Conservation (phyloP, 306 rosid species). For the Begonia masoniana region DNA sequence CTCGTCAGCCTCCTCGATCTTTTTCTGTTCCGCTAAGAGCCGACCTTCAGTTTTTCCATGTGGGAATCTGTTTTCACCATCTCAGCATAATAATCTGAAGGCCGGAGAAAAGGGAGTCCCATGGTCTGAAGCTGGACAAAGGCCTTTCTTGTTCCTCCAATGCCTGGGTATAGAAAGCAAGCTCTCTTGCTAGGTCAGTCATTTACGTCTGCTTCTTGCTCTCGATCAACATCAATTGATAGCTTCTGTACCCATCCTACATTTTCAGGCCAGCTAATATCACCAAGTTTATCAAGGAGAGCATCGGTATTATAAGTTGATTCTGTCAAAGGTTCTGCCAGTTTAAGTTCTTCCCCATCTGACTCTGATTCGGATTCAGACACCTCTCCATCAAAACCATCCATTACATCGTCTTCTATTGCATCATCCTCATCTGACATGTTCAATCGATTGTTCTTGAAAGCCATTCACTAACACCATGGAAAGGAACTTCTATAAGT, state of each 20-base stretch:
- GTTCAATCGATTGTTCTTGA: conserved; percentile 6
- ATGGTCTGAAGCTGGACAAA: conserved; percentile 56
- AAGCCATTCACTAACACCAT: conserved; percentile 23
- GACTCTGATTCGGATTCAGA: conserved; percentile 44
- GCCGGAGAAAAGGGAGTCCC: conserved; percentile 69
- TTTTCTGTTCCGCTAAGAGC: conserved; percentile 54
- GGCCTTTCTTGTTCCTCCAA: conserved; percentile 71
- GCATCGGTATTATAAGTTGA: conserved; percentile 60
- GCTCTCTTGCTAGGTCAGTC: conserved; percentile 84
- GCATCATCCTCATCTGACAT: conserved; percentile 17
- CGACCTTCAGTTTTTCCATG: conserved; percentile 70
- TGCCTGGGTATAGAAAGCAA: conserved; percentile 72
- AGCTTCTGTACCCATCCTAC: conserved; percentile 67
- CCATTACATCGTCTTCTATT: conserved; percentile 11
- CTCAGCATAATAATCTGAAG: conserved; percentile 78
- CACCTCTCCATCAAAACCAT: conserved; percentile 19
- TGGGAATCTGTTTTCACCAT: conserved; percentile 85
- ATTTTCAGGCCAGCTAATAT: conserved; percentile 71
- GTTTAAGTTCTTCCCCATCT: conserved; percentile 49
- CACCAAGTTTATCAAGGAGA: conserved; percentile 75
- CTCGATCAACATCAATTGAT: conserved; percentile 59
- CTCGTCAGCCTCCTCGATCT: conserved; percentile 84
- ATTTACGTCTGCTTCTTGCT: conserved; percentile 65
- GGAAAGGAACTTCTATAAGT: too few species aligned
- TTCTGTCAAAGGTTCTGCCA: conserved; percentile 47